Percentiles rank a stretch among this genome's conserved stretches.
These are phyloP conservation scores for Papiliotrema laurentii DNA, from an alignment of 1,284 basidiomycete species.

Conservation along the genomic window DNA sequence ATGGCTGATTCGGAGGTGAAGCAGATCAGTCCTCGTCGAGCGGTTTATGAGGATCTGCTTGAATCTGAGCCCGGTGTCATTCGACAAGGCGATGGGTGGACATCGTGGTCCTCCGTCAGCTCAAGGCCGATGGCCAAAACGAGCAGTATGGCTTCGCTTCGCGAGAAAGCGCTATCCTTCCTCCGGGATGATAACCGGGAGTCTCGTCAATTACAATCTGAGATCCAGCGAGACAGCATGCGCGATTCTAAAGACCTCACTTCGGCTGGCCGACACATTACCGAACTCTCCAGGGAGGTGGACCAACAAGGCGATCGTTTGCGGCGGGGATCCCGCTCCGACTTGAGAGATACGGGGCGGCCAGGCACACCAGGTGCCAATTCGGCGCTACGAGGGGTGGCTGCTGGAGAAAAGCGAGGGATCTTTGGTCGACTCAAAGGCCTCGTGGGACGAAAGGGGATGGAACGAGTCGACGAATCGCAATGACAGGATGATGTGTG, in stretches of 20 bases:
- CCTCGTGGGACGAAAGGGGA: slow-evolving; percentile 2
- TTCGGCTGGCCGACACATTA: slow-evolving; percentile 14
- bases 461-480: slow-evolving; percentile 11
- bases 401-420: slow-evolving; percentile 3
- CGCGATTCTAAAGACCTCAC: neutral
- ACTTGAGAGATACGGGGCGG: neutral
- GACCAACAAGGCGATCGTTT: slow-evolving; percentile 1
- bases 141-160: slow-evolving; percentile 30
- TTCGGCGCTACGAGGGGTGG: neutral
- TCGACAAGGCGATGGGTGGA: slow-evolving; percentile 34
- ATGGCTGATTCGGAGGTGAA: neutral
- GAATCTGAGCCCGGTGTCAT: slow-evolving; percentile 27
- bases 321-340: neutral
- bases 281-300: slow-evolving; percentile 14
- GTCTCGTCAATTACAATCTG: neutral
- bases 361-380: slow-evolving; percentile 10
- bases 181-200: slow-evolving; percentile 16
- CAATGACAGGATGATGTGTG: too few relatives aligned
- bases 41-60: slow-evolving; percentile 27
- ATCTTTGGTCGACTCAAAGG: slow-evolving; percentile 12
- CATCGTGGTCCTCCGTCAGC: slow-evolving; percentile 4
- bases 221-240: neutral
- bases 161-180: slow-evolving; percentile 32
- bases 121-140: slow-evolving; percentile 24
- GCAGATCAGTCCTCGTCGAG: slow-evolving; percentile 11